Conservation (phyloP, 768 basidiomycete species). For the Boletus reticulatus region DNA sequence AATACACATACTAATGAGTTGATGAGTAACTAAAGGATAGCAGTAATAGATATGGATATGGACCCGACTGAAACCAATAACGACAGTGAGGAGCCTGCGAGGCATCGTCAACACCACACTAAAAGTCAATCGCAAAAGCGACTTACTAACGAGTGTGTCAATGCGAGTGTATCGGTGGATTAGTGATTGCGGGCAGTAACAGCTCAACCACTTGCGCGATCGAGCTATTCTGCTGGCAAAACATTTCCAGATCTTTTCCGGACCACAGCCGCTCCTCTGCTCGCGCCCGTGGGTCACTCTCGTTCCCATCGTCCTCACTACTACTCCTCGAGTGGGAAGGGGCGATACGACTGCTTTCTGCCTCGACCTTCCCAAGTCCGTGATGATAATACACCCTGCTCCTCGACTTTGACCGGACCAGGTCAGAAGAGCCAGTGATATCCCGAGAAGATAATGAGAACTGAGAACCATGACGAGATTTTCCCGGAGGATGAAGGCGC, state of each 20-base stretch:
- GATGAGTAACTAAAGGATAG: slow-evolving; percentile 24
- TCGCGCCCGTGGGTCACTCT: slow-evolving; percentile 33
- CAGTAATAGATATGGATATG: slow-evolving; percentile 31
- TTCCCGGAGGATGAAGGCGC: slow-evolving; percentile 23
- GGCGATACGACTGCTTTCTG: slow-evolving; percentile 38
- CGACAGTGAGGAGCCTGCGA: slow-evolving; percentile 15
- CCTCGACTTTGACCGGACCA: slow-evolving; percentile 65
- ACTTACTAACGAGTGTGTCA: slow-evolving; percentile 27
- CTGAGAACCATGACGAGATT: slow-evolving; percentile 20
- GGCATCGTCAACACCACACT: slow-evolving; percentile 10
- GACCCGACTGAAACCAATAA: slow-evolving; percentile 22
- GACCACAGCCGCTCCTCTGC: slow-evolving; percentile 61
- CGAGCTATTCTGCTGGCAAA: slow-evolving; percentile 88
- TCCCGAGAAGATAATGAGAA: slow-evolving; percentile 27
- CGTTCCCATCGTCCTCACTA: slow-evolving; percentile 32
- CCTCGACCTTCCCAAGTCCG: slow-evolving; percentile 62
- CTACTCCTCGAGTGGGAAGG: slow-evolving; percentile 26
- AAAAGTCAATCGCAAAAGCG: neutral
- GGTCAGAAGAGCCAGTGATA: slow-evolving; percentile 30
- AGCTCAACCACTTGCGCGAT: slow-evolving; percentile 72
- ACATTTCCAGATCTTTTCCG: slow-evolving; percentile 78
- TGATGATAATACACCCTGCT: slow-evolving; percentile 66
- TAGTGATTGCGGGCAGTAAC: slow-evolving; percentile 51
- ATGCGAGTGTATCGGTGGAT: slow-evolving; percentile 30
- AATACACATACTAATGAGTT: slow-evolving; percentile 29